A percentile compares a stretch with the other conserved stretches of the same genome.
Evolutionary conservation across 306 rosid genomes (phyloP).

Genomic region (Quercus variabilis): DNA sequence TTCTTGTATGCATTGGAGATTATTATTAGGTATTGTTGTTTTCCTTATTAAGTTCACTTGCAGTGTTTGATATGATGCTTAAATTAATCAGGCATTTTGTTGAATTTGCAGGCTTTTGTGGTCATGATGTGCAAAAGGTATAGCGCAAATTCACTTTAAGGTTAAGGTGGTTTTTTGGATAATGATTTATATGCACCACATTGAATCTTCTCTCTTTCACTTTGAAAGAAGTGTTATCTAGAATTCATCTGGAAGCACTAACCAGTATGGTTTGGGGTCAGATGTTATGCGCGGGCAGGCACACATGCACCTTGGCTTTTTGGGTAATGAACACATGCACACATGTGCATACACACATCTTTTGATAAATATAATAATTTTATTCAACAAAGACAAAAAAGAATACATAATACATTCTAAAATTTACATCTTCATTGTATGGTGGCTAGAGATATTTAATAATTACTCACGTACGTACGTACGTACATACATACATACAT

Average conservation of each 20-base stretch:
- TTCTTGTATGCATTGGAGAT: neutral
- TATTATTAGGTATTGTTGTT: neutral
- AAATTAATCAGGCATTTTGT: neutral
- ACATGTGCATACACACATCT: too few relatives aligned
- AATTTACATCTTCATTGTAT: too few relatives aligned
- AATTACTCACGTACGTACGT: too few relatives aligned
- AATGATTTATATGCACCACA: neutral
- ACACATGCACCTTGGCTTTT: too few relatives aligned
- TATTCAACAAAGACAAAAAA: too few relatives aligned
- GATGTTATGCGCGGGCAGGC: neutral
- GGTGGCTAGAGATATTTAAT: too few relatives aligned
- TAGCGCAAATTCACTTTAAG: neutral
- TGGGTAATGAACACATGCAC: too few relatives aligned
- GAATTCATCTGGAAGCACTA: neutral
- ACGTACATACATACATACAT: too few relatives aligned
- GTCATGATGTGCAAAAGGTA: slow-evolving; percentile 40
- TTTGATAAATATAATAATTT: too few relatives aligned
- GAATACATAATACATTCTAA: too few relatives aligned
- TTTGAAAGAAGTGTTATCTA: neutral
- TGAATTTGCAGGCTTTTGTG: slow-evolving; percentile 37
- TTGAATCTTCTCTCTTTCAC: neutral
- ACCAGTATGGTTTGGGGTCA: neutral
- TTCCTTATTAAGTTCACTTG: neutral
- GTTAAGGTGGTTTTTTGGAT: neutral
- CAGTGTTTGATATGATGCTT: neutral